Evolutionary conservation across 176 grass and related monocot species (phyloP).

Genomic region (Chloris gayana): DNA sequence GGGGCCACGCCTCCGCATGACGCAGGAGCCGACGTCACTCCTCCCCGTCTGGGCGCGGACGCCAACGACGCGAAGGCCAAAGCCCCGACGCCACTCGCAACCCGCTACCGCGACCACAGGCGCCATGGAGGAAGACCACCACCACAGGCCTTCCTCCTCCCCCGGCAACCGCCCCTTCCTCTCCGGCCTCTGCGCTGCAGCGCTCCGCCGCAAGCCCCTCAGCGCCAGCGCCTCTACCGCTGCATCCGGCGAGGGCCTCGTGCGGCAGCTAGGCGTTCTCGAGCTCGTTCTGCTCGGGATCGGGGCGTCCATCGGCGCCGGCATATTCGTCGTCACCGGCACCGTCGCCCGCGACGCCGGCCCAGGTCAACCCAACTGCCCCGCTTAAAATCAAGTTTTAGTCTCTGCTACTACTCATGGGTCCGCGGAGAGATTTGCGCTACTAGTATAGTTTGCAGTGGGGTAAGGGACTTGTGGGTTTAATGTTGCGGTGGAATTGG

Average conservation of each 20-base stretch:
- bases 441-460: neutral
- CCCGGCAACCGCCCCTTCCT: conserved; percentile 41
- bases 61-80: conserved; percentile 32
- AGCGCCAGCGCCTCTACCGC: conserved; percentile 29
- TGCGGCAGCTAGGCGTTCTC: conserved; percentile 76
- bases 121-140: conserved; percentile 44
- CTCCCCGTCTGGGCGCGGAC: conserved; percentile 55
- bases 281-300: conserved; percentile 89
- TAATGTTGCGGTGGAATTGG: neutral
- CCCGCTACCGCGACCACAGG: neutral
- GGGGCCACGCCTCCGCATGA: conserved; percentile 36
- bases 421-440: neutral
- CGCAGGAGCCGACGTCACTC: conserved; percentile 51
- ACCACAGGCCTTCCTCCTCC: conserved; percentile 42
- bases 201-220: conserved; percentile 78
- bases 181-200: conserved; percentile 64
- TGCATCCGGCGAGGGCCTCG: conserved; percentile 58
- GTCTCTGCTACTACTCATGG: neutral
- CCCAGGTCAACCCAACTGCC: conserved; percentile 51
- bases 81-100: conserved; percentile 37
- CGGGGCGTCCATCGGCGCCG: conserved; percentile 91
- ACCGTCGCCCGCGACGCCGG: conserved; percentile 95
- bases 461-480: neutral
- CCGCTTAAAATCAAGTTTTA: neutral
- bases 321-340: conserved; percentile 94